phyloP scores from a whole-genome alignment of 106 monocot species.

The Posidonia australis region DNA sequence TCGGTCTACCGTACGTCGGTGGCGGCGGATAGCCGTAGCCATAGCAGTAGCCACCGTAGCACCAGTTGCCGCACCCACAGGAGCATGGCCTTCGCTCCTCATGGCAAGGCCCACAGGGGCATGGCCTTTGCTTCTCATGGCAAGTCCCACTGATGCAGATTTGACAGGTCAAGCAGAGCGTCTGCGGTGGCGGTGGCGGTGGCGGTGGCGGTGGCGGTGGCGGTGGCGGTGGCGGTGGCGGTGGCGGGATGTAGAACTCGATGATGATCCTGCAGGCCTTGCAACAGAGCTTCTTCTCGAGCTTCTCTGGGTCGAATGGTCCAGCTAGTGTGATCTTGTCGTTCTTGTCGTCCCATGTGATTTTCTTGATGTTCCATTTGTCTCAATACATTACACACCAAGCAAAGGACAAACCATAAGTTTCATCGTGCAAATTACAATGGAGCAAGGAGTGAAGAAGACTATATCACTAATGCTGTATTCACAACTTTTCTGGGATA shows the following conservation, averaged over 20 bases:
- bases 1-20: slow-evolving; percentile 2
- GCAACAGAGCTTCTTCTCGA: slow-evolving; percentile 4
- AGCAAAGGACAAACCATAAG: background rate
- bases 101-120: slow-evolving; percentile 3
- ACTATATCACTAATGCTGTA: background rate
- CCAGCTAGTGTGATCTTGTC: slow-evolving; percentile 8
- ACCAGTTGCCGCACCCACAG: background rate
- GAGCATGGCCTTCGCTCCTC: background rate
- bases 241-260: slow-evolving; percentile 1
- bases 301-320: slow-evolving; percentile 9
- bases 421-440: background rate
- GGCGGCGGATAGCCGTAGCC: background rate
- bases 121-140: background rate
- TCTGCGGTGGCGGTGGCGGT: background rate
- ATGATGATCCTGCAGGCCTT: slow-evolving; percentile 18
- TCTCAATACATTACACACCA: background rate
- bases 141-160: background rate
- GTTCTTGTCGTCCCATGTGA: slow-evolving; percentile 13
- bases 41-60: background rate
- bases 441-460: background rate
- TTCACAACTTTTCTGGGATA: background rate
- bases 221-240: background rate
- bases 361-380: slow-evolving; percentile 10
- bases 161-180: background rate
- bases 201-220: background rate